phyloP scores from a whole-genome alignment of 192 early-diverging fungal genomes.

The Backusella tuberculispora region DNA sequence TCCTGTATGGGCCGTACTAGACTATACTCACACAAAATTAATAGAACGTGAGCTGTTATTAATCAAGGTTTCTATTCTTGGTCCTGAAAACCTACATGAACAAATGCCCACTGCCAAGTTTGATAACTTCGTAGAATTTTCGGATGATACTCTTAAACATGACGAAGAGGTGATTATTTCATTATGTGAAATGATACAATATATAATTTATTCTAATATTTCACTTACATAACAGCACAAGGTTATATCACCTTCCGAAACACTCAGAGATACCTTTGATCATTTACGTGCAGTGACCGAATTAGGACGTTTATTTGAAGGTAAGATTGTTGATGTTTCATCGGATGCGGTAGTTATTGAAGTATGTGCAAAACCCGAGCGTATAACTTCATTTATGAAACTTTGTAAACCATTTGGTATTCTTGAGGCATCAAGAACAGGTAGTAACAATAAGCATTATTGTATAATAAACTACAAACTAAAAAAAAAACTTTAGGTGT shows the following conservation, averaged over 20 bases:
- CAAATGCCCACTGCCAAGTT: conserved; percentile 42
- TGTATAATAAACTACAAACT: neutral
- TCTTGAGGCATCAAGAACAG: conserved; percentile 89
- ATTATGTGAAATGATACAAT: neutral
- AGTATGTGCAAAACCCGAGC: conserved; percentile 82
- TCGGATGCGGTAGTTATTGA: conserved; percentile 82
- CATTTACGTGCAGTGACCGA: conserved; percentile 81
- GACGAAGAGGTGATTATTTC: conserved; percentile 21
- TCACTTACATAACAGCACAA: neutral
- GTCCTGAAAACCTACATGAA: conserved; percentile 62
- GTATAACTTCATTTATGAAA: conserved; percentile 91
- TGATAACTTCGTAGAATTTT: conserved; percentile 36
- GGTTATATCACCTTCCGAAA: conserved; percentile 38
- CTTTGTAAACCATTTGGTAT: conserved; percentile 94
- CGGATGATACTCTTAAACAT: conserved; percentile 13
- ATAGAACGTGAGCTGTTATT: conserved; percentile 93
- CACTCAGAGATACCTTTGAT: conserved; percentile 51
- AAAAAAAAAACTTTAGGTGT: conserved; percentile 53
- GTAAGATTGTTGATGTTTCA: conserved; percentile 86
- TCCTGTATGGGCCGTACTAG: conserved; percentile 96
- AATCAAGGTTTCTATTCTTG: conserved; percentile 86
- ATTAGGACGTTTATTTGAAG: conserved; percentile 82
- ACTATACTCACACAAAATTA: conserved; percentile 86
- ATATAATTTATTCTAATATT: neutral
- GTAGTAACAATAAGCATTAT: conserved; percentile 30